phyloP scores from a whole-genome alignment of 106 monocot species.

The Allium sativum region DNA sequence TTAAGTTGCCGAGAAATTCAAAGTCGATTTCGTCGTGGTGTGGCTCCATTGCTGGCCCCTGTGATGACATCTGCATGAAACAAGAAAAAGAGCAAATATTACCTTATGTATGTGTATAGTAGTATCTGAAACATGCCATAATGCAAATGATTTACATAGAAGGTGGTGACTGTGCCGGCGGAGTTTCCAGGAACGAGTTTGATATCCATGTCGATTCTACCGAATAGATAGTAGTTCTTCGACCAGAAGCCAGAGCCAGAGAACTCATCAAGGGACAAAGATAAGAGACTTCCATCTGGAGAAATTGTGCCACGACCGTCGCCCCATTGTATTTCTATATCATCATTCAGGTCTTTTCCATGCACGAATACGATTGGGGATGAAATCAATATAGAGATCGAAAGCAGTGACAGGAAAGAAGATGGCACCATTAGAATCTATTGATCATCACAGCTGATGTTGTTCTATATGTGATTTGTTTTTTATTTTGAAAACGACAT shows the following conservation, averaged over 20 bases:
- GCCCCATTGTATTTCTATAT: slow-evolving; percentile 9
- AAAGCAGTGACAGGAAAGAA: too few relatives aligned
- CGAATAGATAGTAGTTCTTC: slow-evolving; percentile 7
- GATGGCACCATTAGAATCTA: too few relatives aligned
- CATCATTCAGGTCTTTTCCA: background rate
- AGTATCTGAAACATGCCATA: background rate
- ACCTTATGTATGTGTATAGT: background rate
- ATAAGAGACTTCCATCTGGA: slow-evolving; percentile 1
- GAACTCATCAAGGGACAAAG: slow-evolving; percentile 4
- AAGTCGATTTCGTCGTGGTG: slow-evolving; percentile 23
- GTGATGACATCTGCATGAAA: slow-evolving; percentile 14
- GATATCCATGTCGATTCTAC: slow-evolving; percentile 8
- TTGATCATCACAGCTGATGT: too few relatives aligned
- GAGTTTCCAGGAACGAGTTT: slow-evolving; percentile 10
- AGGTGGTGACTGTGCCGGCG: slow-evolving; percentile 10
- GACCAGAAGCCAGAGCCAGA: slow-evolving; percentile 11
- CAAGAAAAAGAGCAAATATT: background rate
- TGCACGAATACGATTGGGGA: too few relatives aligned
- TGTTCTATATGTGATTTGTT: too few relatives aligned
- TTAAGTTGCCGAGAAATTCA: slow-evolving; percentile 20
- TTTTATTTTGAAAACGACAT: too few relatives aligned
- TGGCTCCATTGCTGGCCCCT: slow-evolving; percentile 1
- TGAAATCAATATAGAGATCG: too few relatives aligned
- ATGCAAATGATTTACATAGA: slow-evolving; percentile 1
- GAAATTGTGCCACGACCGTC: slow-evolving; percentile 6